These are phyloP conservation scores for Phytophthora litchii DNA, from an alignment of 352 stramenopile genomes.

Conservation along the genomic window DNA sequence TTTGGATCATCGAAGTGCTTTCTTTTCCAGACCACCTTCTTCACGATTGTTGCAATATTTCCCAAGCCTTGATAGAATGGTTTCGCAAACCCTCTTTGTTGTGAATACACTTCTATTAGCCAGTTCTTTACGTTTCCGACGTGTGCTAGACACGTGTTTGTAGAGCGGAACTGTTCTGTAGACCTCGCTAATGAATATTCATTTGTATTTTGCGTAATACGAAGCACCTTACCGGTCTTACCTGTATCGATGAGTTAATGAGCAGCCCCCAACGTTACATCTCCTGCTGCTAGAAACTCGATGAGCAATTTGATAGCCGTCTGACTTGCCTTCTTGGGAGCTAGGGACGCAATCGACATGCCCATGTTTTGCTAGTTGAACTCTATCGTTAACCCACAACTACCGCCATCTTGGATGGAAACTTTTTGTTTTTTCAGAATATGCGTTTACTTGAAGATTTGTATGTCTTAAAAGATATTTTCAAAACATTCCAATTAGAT, in stretches of 20 bases:
- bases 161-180: background rate
- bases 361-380: background rate
- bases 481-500: background rate
- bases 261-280: background rate
- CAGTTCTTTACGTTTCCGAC: slow-evolving; percentile 15
- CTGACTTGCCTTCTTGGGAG: background rate
- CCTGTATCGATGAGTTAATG: background rate
- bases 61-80: background rate
- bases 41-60: slow-evolving; percentile 17
- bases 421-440: background rate
- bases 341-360: background rate
- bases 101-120: slow-evolving; percentile 5
- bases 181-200: slow-evolving; percentile 12
- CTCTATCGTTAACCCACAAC: background rate
- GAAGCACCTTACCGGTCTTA: slow-evolving; percentile 2
- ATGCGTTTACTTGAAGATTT: background rate
- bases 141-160: slow-evolving; percentile 12
- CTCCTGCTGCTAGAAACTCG: slow-evolving; percentile 4
- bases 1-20: slow-evolving; percentile 15
- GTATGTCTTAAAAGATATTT: background rate
- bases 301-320: background rate
- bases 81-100: slow-evolving; percentile 11
- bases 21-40: slow-evolving; percentile 4
- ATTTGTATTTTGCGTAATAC: background rate
- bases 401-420: background rate